A percentile compares a stretch with the other conserved stretches of the same genome.
Conservation (phyloP, 441 rosid species). For the Populus hybrid region DNA sequence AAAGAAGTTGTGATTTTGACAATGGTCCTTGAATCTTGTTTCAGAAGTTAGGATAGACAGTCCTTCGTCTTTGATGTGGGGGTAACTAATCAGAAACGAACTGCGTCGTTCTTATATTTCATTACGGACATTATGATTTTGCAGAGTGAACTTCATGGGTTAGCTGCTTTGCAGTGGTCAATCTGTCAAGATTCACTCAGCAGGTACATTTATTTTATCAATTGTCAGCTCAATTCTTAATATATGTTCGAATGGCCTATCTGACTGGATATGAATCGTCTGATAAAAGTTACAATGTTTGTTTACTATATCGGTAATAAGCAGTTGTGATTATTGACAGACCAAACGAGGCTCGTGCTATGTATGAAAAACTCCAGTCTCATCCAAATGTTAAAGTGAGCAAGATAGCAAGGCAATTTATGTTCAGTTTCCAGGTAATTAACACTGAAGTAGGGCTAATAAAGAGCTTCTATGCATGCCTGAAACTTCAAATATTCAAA, state of each 20-base stretch:
- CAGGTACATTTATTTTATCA: constrained; percentile 33
- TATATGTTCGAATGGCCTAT: neutral
- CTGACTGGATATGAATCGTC: neutral
- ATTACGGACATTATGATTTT: constrained; percentile 19
- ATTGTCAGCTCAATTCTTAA: neutral
- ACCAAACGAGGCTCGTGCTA: constrained; percentile 52
- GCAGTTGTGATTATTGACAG: constrained; percentile 35
- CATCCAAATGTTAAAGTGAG: constrained; percentile 64
- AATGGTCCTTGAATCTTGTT: neutral
- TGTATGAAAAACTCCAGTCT: constrained; percentile 82
- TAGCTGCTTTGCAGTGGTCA: constrained; percentile 95
- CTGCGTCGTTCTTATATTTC: constrained; percentile 5
- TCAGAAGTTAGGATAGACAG: neutral
- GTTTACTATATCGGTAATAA: neutral
- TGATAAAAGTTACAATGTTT: neutral
- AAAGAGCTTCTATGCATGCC: neutral
- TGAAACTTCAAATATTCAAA: neutral
- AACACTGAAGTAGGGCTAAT: neutral
- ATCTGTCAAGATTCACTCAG: constrained; percentile 83
- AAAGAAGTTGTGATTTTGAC: neutral
- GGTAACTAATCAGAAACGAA: neutral
- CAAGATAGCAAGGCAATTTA: constrained; percentile 68
- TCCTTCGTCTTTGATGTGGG: neutral
- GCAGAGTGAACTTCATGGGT: constrained; percentile 92
- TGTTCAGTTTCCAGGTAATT: constrained; percentile 82